Conservation (phyloP, 2,329 filamentous ascomycete genomes). For the Ophiostoma populinum region DNA sequence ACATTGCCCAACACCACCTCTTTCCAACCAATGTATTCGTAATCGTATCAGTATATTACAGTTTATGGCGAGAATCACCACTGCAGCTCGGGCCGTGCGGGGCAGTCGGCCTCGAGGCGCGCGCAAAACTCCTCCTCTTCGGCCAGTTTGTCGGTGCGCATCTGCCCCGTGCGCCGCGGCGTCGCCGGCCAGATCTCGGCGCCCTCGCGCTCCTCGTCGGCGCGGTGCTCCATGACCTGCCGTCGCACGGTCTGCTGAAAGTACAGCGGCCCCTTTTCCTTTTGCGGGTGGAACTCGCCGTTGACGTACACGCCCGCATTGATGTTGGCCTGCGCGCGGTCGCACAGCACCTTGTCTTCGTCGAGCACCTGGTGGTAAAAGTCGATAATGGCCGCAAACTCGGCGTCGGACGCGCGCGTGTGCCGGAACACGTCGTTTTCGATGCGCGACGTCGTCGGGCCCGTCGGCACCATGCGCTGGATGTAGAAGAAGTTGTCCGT, state of each 20-base stretch:
- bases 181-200: constrained; percentile 18
- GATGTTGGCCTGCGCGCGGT: constrained; percentile 31
- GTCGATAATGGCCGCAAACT: constrained; percentile 27
- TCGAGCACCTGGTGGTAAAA: constrained; percentile 34
- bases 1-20: too few relatives aligned
- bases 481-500: constrained; percentile 33
- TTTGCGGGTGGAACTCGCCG: constrained; percentile 32
- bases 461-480: constrained; percentile 30
- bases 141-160: constrained; percentile 12
- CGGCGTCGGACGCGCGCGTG: constrained; percentile 26
- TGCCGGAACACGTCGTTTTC: constrained; percentile 34
- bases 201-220: constrained; percentile 12
- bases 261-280: constrained; percentile 34
- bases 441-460: constrained; percentile 24
- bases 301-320: constrained; percentile 32
- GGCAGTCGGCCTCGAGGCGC: constrained; percentile 9
- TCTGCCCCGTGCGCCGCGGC: constrained; percentile 12
- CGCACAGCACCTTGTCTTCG: constrained; percentile 34
- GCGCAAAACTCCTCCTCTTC: constrained; percentile 17
- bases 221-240: constrained; percentile 15
- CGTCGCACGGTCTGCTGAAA: constrained; percentile 19
- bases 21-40: too few relatives aligned
- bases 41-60: too few relatives aligned
- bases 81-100: constrained; percentile 2
- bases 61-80: too few relatives aligned